Conservation (phyloP, 2,329 filamentous ascomycete species). For the Cordyceps pruinosa region DNA sequence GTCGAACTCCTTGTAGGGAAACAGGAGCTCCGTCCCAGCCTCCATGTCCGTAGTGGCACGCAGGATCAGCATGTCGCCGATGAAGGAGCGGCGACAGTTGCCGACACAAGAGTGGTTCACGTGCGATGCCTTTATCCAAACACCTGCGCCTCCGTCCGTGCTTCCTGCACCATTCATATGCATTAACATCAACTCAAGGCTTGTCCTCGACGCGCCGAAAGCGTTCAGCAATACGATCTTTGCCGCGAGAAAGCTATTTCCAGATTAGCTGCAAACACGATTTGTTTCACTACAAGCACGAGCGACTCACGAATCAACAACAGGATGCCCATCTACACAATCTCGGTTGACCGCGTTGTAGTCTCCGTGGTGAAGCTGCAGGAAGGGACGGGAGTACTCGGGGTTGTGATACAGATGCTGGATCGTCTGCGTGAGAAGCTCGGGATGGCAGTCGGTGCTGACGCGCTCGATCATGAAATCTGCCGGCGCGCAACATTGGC, state of each 20-base stretch:
- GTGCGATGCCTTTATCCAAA: conserved; percentile 42
- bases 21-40: conserved; percentile 37
- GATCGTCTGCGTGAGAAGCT: conserved; percentile 32
- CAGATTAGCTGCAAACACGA: background rate
- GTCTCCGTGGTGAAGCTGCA: conserved; percentile 32
- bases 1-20: conserved; percentile 28
- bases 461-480: conserved; percentile 34
- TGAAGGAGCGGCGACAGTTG: conserved; percentile 42
- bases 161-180: no score
- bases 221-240: background rate
- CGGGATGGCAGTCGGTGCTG: conserved; percentile 27
- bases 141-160: conserved; percentile 23
- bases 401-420: conserved; percentile 41
- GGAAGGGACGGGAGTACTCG: conserved; percentile 25
- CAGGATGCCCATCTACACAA: conserved; percentile 28
- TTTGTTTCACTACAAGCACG: background rate
- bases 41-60: conserved; percentile 38
- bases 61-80: conserved; percentile 48
- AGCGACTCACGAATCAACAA: conserved; percentile 39
- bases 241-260: background rate
- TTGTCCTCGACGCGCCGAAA: background rate
- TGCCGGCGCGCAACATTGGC: no score
- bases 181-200: background rate
- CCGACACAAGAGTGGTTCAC: conserved; percentile 47
- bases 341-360: conserved; percentile 26